Conservation (phyloP, 2,329 filamentous ascomycete genomes). For the Xenosphaeropsis pyriputrescens region DNA sequence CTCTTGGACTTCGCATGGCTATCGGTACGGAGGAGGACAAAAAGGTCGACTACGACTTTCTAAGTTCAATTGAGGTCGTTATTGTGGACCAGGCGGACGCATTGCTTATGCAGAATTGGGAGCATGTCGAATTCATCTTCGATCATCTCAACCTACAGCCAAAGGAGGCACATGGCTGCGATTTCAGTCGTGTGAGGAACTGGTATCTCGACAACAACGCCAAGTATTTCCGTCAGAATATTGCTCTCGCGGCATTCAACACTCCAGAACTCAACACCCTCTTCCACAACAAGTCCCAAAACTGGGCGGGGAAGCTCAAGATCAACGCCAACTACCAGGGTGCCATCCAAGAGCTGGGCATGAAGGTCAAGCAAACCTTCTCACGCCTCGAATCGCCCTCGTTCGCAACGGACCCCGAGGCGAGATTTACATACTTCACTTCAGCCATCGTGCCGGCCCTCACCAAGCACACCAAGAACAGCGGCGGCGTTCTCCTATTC, state of each 20-base stretch:
- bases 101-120: constrained; percentile 96
- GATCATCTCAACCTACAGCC: constrained; percentile 84
- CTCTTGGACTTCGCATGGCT: constrained; percentile 77
- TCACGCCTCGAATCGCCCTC: constrained; percentile 64
- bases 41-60: constrained; percentile 71
- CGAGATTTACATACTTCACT: constrained; percentile 82
- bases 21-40: constrained; percentile 62
- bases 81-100: constrained; percentile 87
- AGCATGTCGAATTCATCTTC: constrained; percentile 86
- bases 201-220: constrained; percentile 92
- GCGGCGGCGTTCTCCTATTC: constrained; percentile 67
- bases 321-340: constrained; percentile 53
- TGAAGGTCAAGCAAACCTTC: constrained; percentile 76
- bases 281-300: constrained; percentile 61
- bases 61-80: constrained; percentile 84
- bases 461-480: constrained; percentile 49
- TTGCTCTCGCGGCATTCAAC: constrained; percentile 68
- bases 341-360: constrained; percentile 56
- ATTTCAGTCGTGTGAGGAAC: constrained; percentile 76
- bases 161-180: constrained; percentile 78
- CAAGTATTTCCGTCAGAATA: constrained; percentile 68
- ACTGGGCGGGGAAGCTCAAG: constrained; percentile 67
- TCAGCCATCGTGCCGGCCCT: constrained; percentile 66
- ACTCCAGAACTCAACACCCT: constrained; percentile 79
- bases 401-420: constrained; percentile 66